Evolutionary conservation across 1,284 basidiomycete species (phyloP), one percentile per base, ranked within the genome.

Genomic region (Agroathelia rolfsii): DNA sequence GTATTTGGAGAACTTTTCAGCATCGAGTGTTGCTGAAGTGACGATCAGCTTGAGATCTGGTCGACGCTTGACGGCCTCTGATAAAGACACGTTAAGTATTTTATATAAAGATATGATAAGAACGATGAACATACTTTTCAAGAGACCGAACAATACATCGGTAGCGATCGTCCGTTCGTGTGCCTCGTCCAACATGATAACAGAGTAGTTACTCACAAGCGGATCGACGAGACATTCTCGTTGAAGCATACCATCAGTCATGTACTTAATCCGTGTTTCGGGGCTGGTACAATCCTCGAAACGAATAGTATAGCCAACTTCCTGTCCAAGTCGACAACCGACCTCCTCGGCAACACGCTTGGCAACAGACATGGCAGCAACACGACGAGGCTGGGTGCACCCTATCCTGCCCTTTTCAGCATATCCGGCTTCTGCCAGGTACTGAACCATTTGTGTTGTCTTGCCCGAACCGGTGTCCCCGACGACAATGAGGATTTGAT

Each of bases 11-110:
- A 99, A 98, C 83, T 96, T 96, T 36, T 95, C 90, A 1, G 94
- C 85, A 50, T 98, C 97, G 94, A 98, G 97, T 2, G 94, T 98
- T 3, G 94, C 94, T 2, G 94, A 97, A 1, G 94, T 97, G 20
- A 98, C 93, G 44, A 98, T 94, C 25, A 98, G 73, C 57, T 93
- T 96, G 28, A 97, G 61, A 54, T 98, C 94, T 40, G 92, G 67
- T 41, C 94, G 65, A 5, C 94, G 72, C 2, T 89, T 89, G 24
- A 98, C 62, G 46, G 97, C 92, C n/a, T n/a, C n/a, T n/a, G n/a
- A n/a, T n/a, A n/a, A n/a, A n/a, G n/a, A n/a, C n/a, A n/a, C n/a
- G n/a, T n/a, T n/a, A n/a, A n/a, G n/a, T n/a, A n/a, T n/a, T n/a
- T n/a, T n/a, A n/a, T n/a, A n/a, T 94, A 42, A 2, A 24, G 18